Evolutionary conservation across 2,329 filamentous ascomycete species (phyloP).

Genomic region (Arthrobotrys pseudoclavata): DNA sequence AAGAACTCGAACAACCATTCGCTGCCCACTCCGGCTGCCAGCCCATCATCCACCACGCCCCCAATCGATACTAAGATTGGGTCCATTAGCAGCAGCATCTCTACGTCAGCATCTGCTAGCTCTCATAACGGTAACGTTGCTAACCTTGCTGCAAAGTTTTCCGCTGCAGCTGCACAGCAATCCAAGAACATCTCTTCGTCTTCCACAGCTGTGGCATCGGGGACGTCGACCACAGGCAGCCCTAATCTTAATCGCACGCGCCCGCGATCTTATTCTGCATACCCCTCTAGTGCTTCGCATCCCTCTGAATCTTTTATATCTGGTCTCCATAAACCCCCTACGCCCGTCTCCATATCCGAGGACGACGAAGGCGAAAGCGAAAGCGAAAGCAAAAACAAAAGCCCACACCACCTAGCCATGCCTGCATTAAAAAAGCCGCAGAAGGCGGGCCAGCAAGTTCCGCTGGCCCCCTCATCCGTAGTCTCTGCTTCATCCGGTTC

Average conservation of each 20-base stretch:
- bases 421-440: slow-evolving; percentile 58
- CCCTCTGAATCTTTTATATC: slow-evolving; percentile 8
- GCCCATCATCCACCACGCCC: slow-evolving; percentile 41
- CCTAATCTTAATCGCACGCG: slow-evolving; percentile 21
- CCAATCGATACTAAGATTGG: slow-evolving; percentile 30
- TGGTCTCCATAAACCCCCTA: slow-evolving; percentile 45
- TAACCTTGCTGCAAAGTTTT: slow-evolving; percentile 55
- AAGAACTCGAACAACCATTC: slow-evolving; percentile 45
- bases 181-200: slow-evolving; percentile 56
- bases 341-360: slow-evolving; percentile 52
- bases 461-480: slow-evolving; percentile 56
- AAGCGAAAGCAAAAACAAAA: background rate
- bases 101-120: slow-evolving; percentile 48
- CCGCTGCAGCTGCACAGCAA: slow-evolving; percentile 29
- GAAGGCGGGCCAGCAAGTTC: slow-evolving; percentile 49
- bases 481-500: slow-evolving; percentile 54
- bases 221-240: slow-evolving; percentile 37
- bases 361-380: slow-evolving; percentile 36
- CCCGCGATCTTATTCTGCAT: slow-evolving; percentile 53
- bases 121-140: background rate
- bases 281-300: slow-evolving; percentile 34
- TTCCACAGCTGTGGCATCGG: slow-evolving; percentile 19
- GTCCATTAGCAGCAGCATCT: slow-evolving; percentile 33
- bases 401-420: slow-evolving; percentile 44
- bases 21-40: slow-evolving; percentile 56